Evolutionary conservation across 257 asterid genomes (phyloP), one percentile per base, ranked within the genome.

Genomic region (Ajuga chamaepitys): DNA sequence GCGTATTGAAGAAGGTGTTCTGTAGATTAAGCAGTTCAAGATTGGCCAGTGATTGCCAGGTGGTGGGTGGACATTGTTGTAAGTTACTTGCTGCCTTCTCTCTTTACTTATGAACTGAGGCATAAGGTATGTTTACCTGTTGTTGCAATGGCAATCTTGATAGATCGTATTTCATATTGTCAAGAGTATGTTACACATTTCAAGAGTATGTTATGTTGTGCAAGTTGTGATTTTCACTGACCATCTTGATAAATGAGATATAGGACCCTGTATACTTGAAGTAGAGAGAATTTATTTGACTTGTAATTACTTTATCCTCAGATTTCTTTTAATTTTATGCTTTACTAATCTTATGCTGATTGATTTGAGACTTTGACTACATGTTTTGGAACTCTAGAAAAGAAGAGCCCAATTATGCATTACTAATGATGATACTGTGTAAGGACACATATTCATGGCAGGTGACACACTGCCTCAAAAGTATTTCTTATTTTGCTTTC

Each of bases 1-100:
- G 50, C 66, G 58, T 35, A 38, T 56, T 63, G 70, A 78, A 70
- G 70, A 60, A 37, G 58, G 81, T 55, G 66, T 58, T 32, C 24
- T 67, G 54, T 46, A 63, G 69, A 66, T 37, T 41, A 62, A 56
- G 52, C 62, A 17, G 71, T 57, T 32, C 58, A 10, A 71, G 45
- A 48, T 50, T 58, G 72, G 34, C 32, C 65, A 25, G 58, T 60
- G 58, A 18, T 59, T 30, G 37, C 48, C 32, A 37, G 47, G 54
- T 40, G 70, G 47, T 51, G 58, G 65, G 30, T 55, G 62, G 38
- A 63, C 68, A 57, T 48, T 55, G 58, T 62, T 63, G 77, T 76
- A 68, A 71, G 77, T 61, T 57, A 9, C 45, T 58, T 57, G 69
- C 53, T 62, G 51, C 46, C 35, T 67, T 65, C 40, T 8, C 45